Base-by-base conservation (phyloP, 108 stramenopile genomes). In the Skeletonema menzelii region DNA sequence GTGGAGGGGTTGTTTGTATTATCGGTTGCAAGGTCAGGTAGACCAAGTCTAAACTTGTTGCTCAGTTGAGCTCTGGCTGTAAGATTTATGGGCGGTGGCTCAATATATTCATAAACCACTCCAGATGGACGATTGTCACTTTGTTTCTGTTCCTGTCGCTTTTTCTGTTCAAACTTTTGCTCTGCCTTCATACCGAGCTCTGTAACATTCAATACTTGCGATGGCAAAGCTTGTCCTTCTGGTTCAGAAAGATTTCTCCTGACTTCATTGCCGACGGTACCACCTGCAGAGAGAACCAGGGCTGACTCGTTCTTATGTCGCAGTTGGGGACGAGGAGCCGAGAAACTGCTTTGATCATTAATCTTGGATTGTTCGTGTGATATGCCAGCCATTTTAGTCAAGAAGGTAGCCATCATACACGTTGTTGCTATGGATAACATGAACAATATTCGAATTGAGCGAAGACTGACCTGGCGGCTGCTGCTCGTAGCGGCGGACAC, bases 101-200 rank as follows among this genome's bases (percentile, higher is more conserved):
- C 56, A 15, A 75, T 75, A 61, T 61, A 75, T 8, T 75, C 20
- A 35, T 75, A 75, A 2, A 67, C 65, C 17, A 75, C 66, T n/a
- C 75, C 75, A 22, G 75, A 62, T 0, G 75, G 75, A 56, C 53
- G 27, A 32, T 75, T 19, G 53, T 38, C 42, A 38, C 34, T 34
- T 31, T 63, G 32, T 32, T 22, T 8, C 20, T 53, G 49, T 53
- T 53, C 8, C 20, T 53, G 5, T n/a, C 8, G 8, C 5, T 10
- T 22, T 22, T 53, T 53, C 8, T 53, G 5, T 22, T 53, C 22
- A 22, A 24, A 53, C 20, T n/a, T 24, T 53, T 53, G 49, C 22
- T 24, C 49, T 53, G 49, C 49, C 49, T 53, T 53, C 24, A 24
- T 22, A 24, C 8, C 8, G 6, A 53, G 19, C 49, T 53, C 49